Percentiles rank a stretch among this genome's conserved stretches.
phyloP scores from a whole-genome alignment of 2,329 filamentous ascomycete species.

The Aspergillus viridinutans region DNA sequence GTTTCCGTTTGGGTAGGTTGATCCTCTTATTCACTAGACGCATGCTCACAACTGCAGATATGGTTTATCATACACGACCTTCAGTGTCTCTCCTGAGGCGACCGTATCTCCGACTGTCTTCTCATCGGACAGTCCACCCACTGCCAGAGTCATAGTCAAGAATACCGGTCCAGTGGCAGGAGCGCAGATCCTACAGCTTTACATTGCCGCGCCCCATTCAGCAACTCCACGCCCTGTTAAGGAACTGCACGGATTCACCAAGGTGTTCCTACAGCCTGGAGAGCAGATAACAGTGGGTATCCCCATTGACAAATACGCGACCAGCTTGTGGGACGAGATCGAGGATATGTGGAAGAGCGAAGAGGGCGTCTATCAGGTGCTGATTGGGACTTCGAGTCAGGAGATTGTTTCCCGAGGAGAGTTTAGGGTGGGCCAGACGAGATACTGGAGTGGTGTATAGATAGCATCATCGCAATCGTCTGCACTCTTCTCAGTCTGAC shows the following conservation, averaged over 20 bases:
- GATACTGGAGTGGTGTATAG: constrained; percentile 22
- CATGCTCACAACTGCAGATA: constrained; percentile 42
- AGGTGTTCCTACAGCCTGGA: constrained; percentile 37
- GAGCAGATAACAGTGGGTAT: constrained; percentile 30
- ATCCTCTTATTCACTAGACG: background rate
- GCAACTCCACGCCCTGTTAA: constrained; percentile 36
- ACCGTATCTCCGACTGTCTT: constrained; percentile 25
- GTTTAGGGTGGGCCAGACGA: constrained; percentile 17
- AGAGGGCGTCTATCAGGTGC: constrained; percentile 35
- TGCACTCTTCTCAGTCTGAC: background rate
- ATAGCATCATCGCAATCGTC: background rate
- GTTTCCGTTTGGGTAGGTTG: constrained; percentile 60
- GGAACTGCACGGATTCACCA: constrained; percentile 45
- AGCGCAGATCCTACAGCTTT: constrained; percentile 52
- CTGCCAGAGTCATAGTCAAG: constrained; percentile 41
- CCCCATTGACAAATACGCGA: constrained; percentile 32
- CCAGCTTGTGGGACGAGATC: constrained; percentile 42
- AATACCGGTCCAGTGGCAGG: constrained; percentile 52
- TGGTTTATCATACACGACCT: constrained; percentile 70
- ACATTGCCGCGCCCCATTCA: constrained; percentile 18
- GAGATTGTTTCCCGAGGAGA: constrained; percentile 17
- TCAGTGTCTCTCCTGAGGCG: constrained; percentile 47
- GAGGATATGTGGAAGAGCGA: constrained; percentile 39
- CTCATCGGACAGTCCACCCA: constrained; percentile 41
- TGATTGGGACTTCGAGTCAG: constrained; percentile 31